Conservation (phyloP, 371 early-diverging fungal genomes). For the Syncephalastrum sp. region DNA sequence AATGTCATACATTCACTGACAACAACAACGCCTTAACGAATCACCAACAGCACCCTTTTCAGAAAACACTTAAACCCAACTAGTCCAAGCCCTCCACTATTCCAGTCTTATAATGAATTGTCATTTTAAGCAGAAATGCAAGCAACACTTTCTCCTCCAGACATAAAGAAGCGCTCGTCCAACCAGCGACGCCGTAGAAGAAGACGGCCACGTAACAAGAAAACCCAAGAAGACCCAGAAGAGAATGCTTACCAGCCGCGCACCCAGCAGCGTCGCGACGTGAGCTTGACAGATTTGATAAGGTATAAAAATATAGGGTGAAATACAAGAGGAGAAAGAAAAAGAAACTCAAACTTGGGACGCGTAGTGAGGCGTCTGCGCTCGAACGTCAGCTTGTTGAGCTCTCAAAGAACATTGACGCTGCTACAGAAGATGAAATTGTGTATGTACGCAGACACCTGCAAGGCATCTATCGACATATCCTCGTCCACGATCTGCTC, state of each 20-base stretch:
- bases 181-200: conserved; percentile 26
- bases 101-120: conserved; percentile 17
- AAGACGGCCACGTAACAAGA: conserved; percentile 30
- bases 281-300: conserved; percentile 24
- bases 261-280: conserved; percentile 9
- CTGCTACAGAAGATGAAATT: conserved; percentile 49
- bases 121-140: conserved; percentile 19
- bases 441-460: conserved; percentile 44
- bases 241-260: not conserved
- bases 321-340: conserved; percentile 1
- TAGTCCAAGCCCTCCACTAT: no score
- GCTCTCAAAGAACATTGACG: conserved; percentile 33
- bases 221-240: conserved; percentile 15
- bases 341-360: not conserved
- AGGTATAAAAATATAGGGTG: conserved; percentile 13
- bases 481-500: conserved; percentile 26
- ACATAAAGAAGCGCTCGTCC: conserved; percentile 22
- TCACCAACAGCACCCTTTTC: no score
- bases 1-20: no score
- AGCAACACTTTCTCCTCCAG: conserved; percentile 23
- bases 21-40: no score
- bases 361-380: conserved; percentile 44
- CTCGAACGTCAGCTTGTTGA: conserved; percentile 46
- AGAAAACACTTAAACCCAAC: no score
- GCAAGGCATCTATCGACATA: conserved; percentile 32